A percentile compares a stretch with the other conserved stretches of the same genome.
phyloP scores from a whole-genome alignment of 2,329 filamentous ascomycete species.

The Neoascochyta sp. region DNA sequence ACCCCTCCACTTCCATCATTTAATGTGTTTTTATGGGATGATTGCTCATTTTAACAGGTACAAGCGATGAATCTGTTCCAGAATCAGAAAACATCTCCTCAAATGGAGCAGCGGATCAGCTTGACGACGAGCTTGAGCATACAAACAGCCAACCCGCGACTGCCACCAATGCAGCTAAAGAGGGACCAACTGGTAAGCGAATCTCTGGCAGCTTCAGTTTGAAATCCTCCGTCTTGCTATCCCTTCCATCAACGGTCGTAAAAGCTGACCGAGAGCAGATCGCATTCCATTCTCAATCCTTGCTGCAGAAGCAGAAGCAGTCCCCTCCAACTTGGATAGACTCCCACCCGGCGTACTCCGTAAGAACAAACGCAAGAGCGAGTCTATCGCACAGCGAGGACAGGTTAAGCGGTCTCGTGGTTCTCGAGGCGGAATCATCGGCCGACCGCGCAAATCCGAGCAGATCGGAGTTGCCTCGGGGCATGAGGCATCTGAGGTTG shows the following conservation, averaged over 20 bases:
- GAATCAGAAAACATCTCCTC: too few relatives aligned
- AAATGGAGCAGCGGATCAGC: too few relatives aligned
- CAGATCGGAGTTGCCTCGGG: neutral
- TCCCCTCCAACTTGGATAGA: constrained; percentile 18
- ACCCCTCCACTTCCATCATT: too few relatives aligned
- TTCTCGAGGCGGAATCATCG: constrained; percentile 11
- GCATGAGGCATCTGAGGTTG: neutral
- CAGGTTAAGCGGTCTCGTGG: constrained; percentile 12
- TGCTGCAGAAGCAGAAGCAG: constrained; percentile 18
- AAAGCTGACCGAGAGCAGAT: neutral
- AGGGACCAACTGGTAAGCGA: too few relatives aligned
- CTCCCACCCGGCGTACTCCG: constrained; percentile 12
- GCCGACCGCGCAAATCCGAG: constrained; percentile 14
- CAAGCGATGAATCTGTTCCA: too few relatives aligned
- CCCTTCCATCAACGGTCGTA: neutral
- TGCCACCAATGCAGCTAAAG: too few relatives aligned
- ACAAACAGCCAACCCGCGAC: too few relatives aligned
- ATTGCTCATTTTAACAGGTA: too few relatives aligned
- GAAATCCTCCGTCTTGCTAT: too few relatives aligned
- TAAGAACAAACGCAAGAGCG: constrained; percentile 18
- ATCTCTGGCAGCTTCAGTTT: too few relatives aligned
- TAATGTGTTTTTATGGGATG: too few relatives aligned
- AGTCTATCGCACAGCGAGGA: constrained; percentile 4
- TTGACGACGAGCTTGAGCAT: too few relatives aligned
- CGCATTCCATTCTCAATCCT: constrained; percentile 6